Percentiles rank a stretch among this genome's conserved stretches.
These are phyloP conservation scores for Puccinia horiana DNA, from an alignment of 1,284 basidiomycete species.

Conservation along the genomic window DNA sequence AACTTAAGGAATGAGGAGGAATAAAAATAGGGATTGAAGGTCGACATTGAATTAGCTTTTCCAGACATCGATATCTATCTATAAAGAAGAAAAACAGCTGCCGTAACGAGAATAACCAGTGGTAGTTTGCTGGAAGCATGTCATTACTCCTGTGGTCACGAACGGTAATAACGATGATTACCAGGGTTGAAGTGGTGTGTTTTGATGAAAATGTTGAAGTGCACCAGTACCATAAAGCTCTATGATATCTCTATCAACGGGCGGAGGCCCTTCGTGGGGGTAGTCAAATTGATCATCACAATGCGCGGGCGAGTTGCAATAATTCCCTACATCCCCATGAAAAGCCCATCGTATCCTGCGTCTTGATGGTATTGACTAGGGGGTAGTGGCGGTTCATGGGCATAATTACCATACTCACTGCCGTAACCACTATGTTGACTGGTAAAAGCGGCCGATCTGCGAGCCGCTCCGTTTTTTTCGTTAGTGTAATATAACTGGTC, in stretches of 20 bases:
- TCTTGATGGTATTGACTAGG: neutral
- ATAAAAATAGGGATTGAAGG: neutral
- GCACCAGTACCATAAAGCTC: slow-evolving; percentile 1
- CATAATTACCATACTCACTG: slow-evolving; percentile 19
- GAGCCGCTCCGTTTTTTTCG: slow-evolving; percentile 6
- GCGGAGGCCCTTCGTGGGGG: neutral
- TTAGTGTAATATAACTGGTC: slow-evolving; percentile 21
- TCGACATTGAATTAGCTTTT: neutral
- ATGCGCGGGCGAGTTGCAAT: neutral
- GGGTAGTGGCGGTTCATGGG: slow-evolving; percentile 2
- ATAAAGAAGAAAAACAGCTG: neutral
- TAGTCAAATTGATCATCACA: neutral
- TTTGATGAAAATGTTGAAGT: neutral
- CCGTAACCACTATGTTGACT: slow-evolving; percentile 8
- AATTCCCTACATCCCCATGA: neutral
- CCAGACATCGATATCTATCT: neutral
- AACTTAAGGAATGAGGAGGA: neutral
- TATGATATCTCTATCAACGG: neutral
- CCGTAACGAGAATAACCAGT: neutral
- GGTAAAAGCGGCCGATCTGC: neutral
- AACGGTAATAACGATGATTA: neutral
- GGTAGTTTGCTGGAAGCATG: neutral
- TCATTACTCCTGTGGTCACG: neutral
- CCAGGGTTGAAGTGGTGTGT: neutral
- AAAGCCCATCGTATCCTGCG: neutral